Conservation (phyloP, 306 rosid genomes). For the Pueraria montana region DNA sequence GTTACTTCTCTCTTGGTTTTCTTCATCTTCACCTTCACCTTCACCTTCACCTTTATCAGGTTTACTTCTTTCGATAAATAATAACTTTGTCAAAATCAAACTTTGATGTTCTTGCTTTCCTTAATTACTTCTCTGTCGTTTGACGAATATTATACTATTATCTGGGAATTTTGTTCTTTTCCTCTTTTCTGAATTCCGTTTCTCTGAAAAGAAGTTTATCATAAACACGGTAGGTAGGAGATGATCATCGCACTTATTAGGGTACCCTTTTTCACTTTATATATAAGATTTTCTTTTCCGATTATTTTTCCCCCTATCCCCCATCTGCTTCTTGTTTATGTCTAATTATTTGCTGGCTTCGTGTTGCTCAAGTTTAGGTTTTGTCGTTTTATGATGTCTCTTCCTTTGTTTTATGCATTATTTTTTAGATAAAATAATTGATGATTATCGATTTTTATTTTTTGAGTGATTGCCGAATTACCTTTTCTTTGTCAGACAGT, state of each 20-base stretch:
- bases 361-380: slow-evolving; percentile 20
- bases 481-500: slow-evolving; percentile 1
- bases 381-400: slow-evolving; percentile 5
- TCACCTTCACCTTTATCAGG: slow-evolving; percentile 35
- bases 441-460: not conserved
- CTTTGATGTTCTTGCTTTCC: not conserved
- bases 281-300: not conserved
- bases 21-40: slow-evolving; percentile 20
- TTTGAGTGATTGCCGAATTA: slow-evolving; percentile 10
- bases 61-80: slow-evolving; percentile 10
- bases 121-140: not conserved
- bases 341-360: not conserved
- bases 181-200: not conserved
- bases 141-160: not conserved
- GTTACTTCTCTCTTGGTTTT: slow-evolving; percentile 16
- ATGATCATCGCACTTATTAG: slow-evolving; percentile 28
- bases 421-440: not conserved
- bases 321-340: not conserved
- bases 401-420: not conserved
- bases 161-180: slow-evolving; percentile 4
- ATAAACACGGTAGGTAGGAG: slow-evolving; percentile 7
- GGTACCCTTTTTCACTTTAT: not conserved
- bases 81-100: not conserved
- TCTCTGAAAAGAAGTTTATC: not conserved
- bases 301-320: not conserved